Evolutionary conservation across 192 early-diverging fungal species (phyloP), one percentile per base, ranked within the genome.

Genomic region (Umbelopsis sp.): DNA sequence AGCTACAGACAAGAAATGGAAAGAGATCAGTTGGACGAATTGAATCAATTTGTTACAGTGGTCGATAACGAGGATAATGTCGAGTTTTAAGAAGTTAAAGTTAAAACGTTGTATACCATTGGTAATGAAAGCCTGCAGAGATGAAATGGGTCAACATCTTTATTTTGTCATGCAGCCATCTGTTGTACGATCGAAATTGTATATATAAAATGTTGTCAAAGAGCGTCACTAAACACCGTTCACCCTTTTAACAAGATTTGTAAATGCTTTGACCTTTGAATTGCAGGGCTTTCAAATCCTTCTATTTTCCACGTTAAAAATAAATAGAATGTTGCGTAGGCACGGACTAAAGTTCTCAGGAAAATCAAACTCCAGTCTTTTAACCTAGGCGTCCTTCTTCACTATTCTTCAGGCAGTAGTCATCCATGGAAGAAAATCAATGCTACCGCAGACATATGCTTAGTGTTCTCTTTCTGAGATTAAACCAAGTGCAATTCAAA

Each of bases 351-450:
- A n/a, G 26, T 62, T 31, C 10, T 62, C 56, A 62, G 26, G 56
- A 26, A 26, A 62, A 62, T 62, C 56, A 62, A 31, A 62, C 56
- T 34, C 56, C 56, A 62, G 56, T 62, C 56, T 62, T 62, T 62
- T 62, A 62, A 62, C 56, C 34, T 62, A 32, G 14, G 56, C 56
- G 56, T 32, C 29, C 26, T 20, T 62, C 56, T 62, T 62, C 56
- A 62, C 56, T 62, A 34, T 7, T 32, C 26, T 62, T 62, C 56
- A 62, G 56, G 56, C 56, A 62, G 56, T 62, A 20, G 12, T 26
- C 56, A n/a, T 62, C 56, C 16, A 62, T 34, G 17, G 56, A 62
- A 26, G 26, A 62, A n/a, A 62, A 29, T n/a, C n/a, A 26, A 62
- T 34, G 56, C 56, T 36, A 62, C 56, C 56, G 56, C 56, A 62